Conservation (phyloP, 768 basidiomycete genomes). For the Rhodotorula taiwanensis region DNA sequence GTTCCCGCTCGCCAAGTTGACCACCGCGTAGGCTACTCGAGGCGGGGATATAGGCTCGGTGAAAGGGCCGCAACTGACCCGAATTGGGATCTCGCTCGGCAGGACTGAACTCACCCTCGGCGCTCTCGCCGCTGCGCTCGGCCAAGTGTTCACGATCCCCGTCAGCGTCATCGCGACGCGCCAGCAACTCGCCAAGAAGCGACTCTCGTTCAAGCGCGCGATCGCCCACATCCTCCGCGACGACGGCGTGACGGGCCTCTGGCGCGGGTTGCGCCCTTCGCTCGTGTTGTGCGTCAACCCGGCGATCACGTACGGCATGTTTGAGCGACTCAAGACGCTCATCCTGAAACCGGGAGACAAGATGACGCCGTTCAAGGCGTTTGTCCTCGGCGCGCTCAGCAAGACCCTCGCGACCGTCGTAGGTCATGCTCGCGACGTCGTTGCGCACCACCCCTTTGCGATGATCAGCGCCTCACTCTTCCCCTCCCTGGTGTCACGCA, state of each 20-base stretch:
- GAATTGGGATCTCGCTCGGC: conserved; percentile 8
- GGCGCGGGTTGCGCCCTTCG: conserved; percentile 86
- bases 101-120: conserved; percentile 70
- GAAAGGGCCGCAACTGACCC: not conserved
- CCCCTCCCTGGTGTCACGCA: conserved; percentile 43
- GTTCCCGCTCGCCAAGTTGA: conserved; percentile 53
- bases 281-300: conserved; percentile 95
- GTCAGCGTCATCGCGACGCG: conserved; percentile 95
- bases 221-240: conserved; percentile 80
- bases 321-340: conserved; percentile 78
- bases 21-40: conserved; percentile 34
- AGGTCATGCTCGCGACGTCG: too few species aligned
- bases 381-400: conserved; percentile 80
- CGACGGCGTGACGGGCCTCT: conserved; percentile 69
- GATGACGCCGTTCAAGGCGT: conserved; percentile 69
- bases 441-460: too few species aligned
- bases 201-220: conserved; percentile 65
- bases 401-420: conserved; percentile 95
- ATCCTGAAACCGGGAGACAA: conserved; percentile 54
- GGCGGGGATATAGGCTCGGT: too few species aligned
- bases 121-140: conserved; percentile 83
- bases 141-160: conserved; percentile 96
- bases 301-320: conserved; percentile 82
- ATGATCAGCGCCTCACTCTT: too few species aligned
- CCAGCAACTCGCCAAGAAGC: conserved; percentile 68